These are phyloP conservation scores for Paraurostyla sp. DNA, from an alignment of 73 alveolate species.

Conservation along the genomic window DNA sequence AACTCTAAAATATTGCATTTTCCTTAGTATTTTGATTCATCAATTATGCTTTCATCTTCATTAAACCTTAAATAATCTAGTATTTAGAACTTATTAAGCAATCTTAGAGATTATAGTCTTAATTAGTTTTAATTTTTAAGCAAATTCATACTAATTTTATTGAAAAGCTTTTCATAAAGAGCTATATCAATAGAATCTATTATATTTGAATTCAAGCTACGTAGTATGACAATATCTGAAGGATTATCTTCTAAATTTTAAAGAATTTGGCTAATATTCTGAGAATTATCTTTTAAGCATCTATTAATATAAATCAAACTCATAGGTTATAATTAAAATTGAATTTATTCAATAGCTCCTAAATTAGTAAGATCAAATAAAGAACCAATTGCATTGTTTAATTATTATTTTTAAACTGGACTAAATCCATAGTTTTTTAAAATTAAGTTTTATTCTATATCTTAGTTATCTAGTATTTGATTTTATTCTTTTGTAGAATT, in stretches of 20 bases:
- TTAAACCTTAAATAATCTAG: background rate
- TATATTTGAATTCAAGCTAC: background rate
- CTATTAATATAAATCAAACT: too few species aligned
- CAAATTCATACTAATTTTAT: background rate
- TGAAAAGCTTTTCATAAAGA: background rate
- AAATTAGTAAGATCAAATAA: too few species aligned
- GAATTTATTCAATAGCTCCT: too few species aligned
- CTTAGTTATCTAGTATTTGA: too few species aligned
- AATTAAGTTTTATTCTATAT: background rate
- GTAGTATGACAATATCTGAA: background rate
- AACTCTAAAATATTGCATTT: background rate
- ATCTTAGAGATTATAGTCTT: background rate
- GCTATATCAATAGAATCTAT: background rate
- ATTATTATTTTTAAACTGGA: too few species aligned
- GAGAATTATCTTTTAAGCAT: too few species aligned
- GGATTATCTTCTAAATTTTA: background rate
- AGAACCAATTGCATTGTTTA: too few species aligned
- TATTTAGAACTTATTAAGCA: background rate
- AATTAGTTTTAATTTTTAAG: background rate
- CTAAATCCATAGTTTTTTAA: background rate
- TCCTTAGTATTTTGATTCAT: constrained; percentile 12
- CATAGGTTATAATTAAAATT: too few species aligned
- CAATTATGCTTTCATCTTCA: background rate
- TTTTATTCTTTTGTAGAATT: too few species aligned
- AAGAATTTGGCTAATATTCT: too few species aligned